These are phyloP conservation scores for Cryptococcus sp. DNA, from an alignment of 1,284 basidiomycete species.

Conservation along the genomic window DNA sequence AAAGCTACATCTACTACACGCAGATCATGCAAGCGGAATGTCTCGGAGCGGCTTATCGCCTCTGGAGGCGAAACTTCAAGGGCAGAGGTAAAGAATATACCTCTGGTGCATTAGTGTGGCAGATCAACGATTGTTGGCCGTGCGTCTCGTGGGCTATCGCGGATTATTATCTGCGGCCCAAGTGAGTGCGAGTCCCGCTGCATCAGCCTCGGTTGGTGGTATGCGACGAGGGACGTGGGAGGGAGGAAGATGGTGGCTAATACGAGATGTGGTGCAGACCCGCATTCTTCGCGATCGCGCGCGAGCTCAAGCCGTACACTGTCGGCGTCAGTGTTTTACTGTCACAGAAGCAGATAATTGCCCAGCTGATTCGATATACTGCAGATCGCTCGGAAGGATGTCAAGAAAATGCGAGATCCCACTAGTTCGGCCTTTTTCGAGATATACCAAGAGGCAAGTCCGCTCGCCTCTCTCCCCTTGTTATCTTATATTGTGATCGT, in stretches of 20 bases:
- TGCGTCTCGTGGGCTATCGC: constrained; percentile 75
- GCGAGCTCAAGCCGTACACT: constrained; percentile 70
- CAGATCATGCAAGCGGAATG: constrained; percentile 82
- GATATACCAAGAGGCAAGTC: constrained; percentile 57
- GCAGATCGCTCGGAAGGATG: constrained; percentile 64
- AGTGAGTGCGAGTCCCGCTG: constrained; percentile 21
- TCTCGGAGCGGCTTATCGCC: constrained; percentile 69
- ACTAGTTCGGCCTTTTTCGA: constrained; percentile 65
- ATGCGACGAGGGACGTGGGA: too few species aligned
- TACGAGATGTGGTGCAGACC: constrained; percentile 61
- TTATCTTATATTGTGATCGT: background rate
- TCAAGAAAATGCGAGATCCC: constrained; percentile 62
- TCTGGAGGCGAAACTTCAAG: constrained; percentile 75
- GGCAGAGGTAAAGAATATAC: constrained; percentile 70
- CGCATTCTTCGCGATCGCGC: constrained; percentile 67
- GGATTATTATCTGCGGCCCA: constrained; percentile 70
- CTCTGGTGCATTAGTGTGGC: constrained; percentile 77
- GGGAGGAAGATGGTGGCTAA: background rate
- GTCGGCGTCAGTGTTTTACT: constrained; percentile 64
- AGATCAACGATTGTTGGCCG: constrained; percentile 81
- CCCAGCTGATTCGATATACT: background rate
- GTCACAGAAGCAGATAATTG: background rate
- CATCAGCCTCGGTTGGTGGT: too few species aligned
- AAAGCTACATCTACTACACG: constrained; percentile 78
- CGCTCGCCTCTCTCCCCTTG: background rate